These are phyloP conservation scores for Macrophomina phaseolina DNA, from an alignment of 2,329 filamentous ascomycete species.

Conservation along the genomic window DNA sequence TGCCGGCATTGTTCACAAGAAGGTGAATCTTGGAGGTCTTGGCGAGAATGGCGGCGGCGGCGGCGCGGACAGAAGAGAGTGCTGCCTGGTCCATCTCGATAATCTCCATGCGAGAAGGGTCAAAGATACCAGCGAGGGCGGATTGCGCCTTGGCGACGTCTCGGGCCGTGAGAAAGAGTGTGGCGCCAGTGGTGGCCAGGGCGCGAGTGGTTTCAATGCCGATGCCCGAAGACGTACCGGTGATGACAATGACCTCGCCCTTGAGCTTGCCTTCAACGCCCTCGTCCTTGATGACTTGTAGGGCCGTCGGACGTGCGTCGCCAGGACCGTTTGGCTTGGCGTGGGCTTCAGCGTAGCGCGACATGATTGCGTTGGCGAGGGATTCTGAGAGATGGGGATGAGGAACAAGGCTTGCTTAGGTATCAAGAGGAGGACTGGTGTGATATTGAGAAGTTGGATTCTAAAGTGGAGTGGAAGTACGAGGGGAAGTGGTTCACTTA, in stretches of 20 bases:
- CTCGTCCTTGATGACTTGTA: slow-evolving; percentile 49
- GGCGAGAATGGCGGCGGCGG: slow-evolving; percentile 32
- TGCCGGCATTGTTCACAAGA: slow-evolving; percentile 38
- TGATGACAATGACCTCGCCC: slow-evolving; percentile 37
- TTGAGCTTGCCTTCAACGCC: slow-evolving; percentile 38
- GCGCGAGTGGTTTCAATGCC: slow-evolving; percentile 42
- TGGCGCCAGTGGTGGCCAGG: slow-evolving; percentile 54
- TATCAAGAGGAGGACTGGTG: no score
- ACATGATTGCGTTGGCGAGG: slow-evolving; percentile 11
- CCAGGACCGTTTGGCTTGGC: slow-evolving; percentile 41
- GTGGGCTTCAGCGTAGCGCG: slow-evolving; percentile 31
- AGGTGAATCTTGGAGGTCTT: slow-evolving; percentile 32
- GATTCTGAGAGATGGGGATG: no score
- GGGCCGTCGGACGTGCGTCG: slow-evolving; percentile 49
- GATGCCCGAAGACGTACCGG: slow-evolving; percentile 39
- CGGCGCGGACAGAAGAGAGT: slow-evolving; percentile 32
- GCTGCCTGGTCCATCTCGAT: slow-evolving; percentile 37
- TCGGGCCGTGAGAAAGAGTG: slow-evolving; percentile 51
- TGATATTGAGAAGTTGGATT: no score
- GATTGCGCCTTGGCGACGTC: slow-evolving; percentile 46
- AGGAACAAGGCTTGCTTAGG: no score
- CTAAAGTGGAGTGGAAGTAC: no score
- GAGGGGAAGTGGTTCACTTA: no score
- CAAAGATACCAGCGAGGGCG: slow-evolving; percentile 28
- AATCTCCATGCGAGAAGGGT: slow-evolving; percentile 38